Conservation (phyloP, 2,329 filamentous ascomycete genomes). For the Davidsoniella eucalypti region DNA sequence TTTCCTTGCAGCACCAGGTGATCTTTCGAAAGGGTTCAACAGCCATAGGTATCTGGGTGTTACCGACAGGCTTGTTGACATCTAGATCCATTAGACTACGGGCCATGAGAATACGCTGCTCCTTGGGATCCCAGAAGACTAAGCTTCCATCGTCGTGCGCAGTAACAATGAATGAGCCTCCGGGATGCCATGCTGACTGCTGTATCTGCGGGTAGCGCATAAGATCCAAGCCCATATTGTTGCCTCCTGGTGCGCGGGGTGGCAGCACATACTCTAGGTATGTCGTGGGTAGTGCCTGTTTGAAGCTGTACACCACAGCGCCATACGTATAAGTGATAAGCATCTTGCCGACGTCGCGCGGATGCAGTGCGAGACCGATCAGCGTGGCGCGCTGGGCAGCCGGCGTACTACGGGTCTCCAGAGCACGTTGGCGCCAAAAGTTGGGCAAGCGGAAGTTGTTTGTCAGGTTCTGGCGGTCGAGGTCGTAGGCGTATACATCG, state of each 20-base stretch:
- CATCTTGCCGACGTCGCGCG: slow-evolving; percentile 79
- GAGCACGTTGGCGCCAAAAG: slow-evolving; percentile 62
- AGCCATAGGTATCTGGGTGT: slow-evolving; percentile 35
- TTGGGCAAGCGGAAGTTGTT: slow-evolving; percentile 70
- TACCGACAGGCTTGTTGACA: slow-evolving; percentile 48
- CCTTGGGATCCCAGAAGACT: slow-evolving; percentile 87
- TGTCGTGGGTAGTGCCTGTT: slow-evolving; percentile 63
- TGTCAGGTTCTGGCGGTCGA: slow-evolving; percentile 58
- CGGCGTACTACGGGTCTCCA: slow-evolving; percentile 35
- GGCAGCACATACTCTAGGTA: slow-evolving; percentile 76
- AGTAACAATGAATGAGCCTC: slow-evolving; percentile 74
- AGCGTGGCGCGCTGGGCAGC: slow-evolving; percentile 29
- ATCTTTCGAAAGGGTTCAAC: slow-evolving; percentile 65
- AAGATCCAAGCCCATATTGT: slow-evolving; percentile 43
- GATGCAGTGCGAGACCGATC: slow-evolving; percentile 70
- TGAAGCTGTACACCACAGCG: slow-evolving; percentile 84
- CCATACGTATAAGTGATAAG: slow-evolving; percentile 83
- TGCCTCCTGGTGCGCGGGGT: slow-evolving; percentile 68
- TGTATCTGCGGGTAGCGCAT: slow-evolving; percentile 57
- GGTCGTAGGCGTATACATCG: slow-evolving; percentile 80
- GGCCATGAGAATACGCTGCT: slow-evolving; percentile 69
- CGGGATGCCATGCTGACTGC: slow-evolving; percentile 87
- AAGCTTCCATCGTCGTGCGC: slow-evolving; percentile 82
- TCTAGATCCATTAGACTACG: slow-evolving; percentile 60
- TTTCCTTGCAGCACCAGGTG: slow-evolving; percentile 85